Evolutionary conservation across 2,329 filamentous ascomycete species (phyloP).

Genomic region (Trichoderma koningii): DNA sequence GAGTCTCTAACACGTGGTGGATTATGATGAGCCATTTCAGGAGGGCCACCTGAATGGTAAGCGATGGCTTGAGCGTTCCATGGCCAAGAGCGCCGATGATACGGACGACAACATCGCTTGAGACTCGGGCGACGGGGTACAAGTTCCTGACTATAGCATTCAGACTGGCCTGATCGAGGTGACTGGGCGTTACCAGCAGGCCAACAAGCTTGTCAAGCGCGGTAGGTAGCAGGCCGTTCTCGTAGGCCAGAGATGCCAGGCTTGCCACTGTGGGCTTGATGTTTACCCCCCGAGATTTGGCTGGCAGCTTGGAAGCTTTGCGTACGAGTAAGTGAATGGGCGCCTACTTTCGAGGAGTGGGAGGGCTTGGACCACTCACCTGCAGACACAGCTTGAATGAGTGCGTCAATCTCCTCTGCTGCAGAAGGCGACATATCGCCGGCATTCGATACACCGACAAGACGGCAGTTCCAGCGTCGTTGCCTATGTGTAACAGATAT

Average conservation of each 20-base stretch:
- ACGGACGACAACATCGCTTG: slow-evolving; percentile 61
- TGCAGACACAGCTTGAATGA: slow-evolving; percentile 44
- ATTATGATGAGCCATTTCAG: slow-evolving; percentile 79
- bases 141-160: slow-evolving; percentile 70
- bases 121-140: slow-evolving; percentile 70
- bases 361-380: slow-evolving; percentile 31
- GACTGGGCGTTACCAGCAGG: slow-evolving; percentile 64
- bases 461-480: no score
- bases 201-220: slow-evolving; percentile 65
- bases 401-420: slow-evolving; percentile 40
- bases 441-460: not conserved
- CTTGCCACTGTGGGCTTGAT: slow-evolving; percentile 66
- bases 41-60: slow-evolving; percentile 68
- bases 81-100: slow-evolving; percentile 75
- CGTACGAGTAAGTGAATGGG: not conserved
- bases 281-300: slow-evolving; percentile 65
- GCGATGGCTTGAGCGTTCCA: slow-evolving; percentile 72
- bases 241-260: slow-evolving; percentile 64
- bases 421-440: slow-evolving; percentile 22
- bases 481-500: no score
- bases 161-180: slow-evolving; percentile 75
- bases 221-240: slow-evolving; percentile 64
- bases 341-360: not conserved
- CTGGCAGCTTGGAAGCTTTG: slow-evolving; percentile 59
- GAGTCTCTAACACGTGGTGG: slow-evolving; percentile 69